Conservation (phyloP, 305 asterid species). For the Solanum chacoense region DNA sequence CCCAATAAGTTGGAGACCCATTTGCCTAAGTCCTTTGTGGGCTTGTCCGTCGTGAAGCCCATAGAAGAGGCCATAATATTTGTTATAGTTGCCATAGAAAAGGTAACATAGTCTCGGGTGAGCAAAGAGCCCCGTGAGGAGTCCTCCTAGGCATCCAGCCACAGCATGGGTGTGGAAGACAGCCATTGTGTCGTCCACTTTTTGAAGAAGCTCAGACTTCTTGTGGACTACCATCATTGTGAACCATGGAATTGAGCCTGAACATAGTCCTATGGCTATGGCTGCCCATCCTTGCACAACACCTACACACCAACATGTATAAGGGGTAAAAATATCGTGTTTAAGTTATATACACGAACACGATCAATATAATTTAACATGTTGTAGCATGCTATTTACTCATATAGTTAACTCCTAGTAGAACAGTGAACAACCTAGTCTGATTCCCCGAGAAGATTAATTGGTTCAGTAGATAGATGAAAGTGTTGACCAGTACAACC, state of each 20-base stretch:
- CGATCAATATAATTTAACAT: not conserved
- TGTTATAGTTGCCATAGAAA: slow-evolving; percentile 23
- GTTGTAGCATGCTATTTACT: not conserved
- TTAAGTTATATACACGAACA: not conserved
- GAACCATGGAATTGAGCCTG: slow-evolving; percentile 63
- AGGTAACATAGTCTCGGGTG: slow-evolving; percentile 37
- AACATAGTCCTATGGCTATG: slow-evolving; percentile 53
- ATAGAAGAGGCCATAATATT: slow-evolving; percentile 43
- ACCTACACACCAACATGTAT: slow-evolving; percentile 16
- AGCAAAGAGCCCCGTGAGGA: slow-evolving; percentile 56
- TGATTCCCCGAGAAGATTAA: not conserved
- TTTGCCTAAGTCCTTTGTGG: slow-evolving; percentile 36
- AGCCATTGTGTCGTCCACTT: slow-evolving; percentile 63
- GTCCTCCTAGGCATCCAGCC: slow-evolving; percentile 55
- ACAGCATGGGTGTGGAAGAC: slow-evolving; percentile 65
- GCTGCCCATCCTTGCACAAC: slow-evolving; percentile 75
- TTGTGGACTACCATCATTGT: slow-evolving; percentile 73
- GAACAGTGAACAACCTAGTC: not conserved
- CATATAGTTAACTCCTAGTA: not conserved
- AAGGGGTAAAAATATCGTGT: not conserved
- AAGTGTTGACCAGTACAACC: not conserved
- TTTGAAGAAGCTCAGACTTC: slow-evolving; percentile 40
- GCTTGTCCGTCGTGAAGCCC: slow-evolving; percentile 27
- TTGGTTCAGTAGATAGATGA: not conserved
- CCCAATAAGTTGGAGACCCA: slow-evolving; percentile 43